These are phyloP conservation scores for Euclidium syriacum DNA, from an alignment of 345 rosid genomes.

Conservation along the genomic window DNA sequence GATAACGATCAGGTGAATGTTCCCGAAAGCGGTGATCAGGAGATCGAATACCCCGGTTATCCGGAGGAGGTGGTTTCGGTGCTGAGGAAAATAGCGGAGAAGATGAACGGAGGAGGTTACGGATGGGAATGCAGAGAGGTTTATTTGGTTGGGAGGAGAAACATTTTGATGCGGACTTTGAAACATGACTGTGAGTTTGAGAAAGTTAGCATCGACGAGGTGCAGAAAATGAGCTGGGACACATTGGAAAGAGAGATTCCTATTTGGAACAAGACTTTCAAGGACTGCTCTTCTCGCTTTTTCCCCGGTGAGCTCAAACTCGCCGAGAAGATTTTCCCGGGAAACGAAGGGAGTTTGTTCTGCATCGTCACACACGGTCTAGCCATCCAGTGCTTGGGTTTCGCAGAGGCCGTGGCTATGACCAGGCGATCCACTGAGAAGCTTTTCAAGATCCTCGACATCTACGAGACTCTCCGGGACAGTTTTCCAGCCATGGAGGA, in stretches of 20 bases:
- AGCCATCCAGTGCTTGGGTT: conserved; percentile 63
- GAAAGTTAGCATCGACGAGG: conserved; percentile 74
- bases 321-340: conserved; percentile 40
- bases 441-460: conserved; percentile 75
- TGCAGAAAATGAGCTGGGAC: conserved; percentile 78
- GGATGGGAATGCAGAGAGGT: conserved; percentile 69
- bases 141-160: conserved; percentile 50
- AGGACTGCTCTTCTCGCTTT: conserved; percentile 44
- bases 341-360: conserved; percentile 38
- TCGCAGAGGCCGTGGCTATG: conserved; percentile 73
- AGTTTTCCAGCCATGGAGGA: conserved; percentile 34
- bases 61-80: conserved; percentile 34
- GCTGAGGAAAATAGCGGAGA: conserved; percentile 52
- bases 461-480: conserved; percentile 69
- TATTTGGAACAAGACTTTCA: conserved; percentile 57
- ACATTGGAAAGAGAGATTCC: conserved; percentile 66
- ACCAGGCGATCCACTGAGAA: conserved; percentile 66
- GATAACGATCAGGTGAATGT: conserved; percentile 7
- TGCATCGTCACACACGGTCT: conserved; percentile 44
- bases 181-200: conserved; percentile 52
- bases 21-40: conserved; percentile 23
- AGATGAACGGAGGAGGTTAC: conserved; percentile 59
- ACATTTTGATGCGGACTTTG: conserved; percentile 48
- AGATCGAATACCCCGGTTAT: conserved; percentile 37
- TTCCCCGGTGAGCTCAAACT: conserved; percentile 59